Conservation (phyloP, 768 basidiomycete species). For the Boletellus sp. region DNA sequence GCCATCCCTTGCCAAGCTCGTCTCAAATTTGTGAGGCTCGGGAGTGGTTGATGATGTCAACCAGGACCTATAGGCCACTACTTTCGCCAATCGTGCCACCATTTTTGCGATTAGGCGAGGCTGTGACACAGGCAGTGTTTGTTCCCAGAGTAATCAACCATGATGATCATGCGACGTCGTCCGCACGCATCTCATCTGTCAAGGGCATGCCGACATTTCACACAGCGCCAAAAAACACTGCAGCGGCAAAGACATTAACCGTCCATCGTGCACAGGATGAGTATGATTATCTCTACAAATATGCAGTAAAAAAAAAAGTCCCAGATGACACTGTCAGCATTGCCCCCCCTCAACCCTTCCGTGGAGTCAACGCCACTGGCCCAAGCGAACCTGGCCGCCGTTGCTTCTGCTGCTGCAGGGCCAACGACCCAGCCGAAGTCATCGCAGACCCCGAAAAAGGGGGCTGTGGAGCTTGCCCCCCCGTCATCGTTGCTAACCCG, state of each 20-base stretch:
- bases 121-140: no score
- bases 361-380: slow-evolving; percentile 38
- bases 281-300: no score
- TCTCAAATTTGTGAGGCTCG: not conserved
- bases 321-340: not conserved
- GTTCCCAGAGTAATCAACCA: not conserved
- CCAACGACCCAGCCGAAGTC: slow-evolving; percentile 11
- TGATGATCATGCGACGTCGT: no score
- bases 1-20: not conserved
- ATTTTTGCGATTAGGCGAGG: not conserved
- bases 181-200: no score
- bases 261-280: no score
- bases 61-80: no score
- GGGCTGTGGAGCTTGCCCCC: slow-evolving; percentile 31
- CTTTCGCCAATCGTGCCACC: not conserved
- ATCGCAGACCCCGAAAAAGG: slow-evolving; percentile 22
- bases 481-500: slow-evolving; percentile 37
- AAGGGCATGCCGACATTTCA: no score
- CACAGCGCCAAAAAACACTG: no score
- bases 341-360: slow-evolving; percentile 11
- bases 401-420: slow-evolving; percentile 37
- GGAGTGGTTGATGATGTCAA: not conserved
- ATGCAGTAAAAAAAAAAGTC: not conserved
- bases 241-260: no score
- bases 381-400: slow-evolving; percentile 32